phyloP scores from a whole-genome alignment of 2,329 filamentous ascomycete species.

The Apiospora pterosperma region DNA sequence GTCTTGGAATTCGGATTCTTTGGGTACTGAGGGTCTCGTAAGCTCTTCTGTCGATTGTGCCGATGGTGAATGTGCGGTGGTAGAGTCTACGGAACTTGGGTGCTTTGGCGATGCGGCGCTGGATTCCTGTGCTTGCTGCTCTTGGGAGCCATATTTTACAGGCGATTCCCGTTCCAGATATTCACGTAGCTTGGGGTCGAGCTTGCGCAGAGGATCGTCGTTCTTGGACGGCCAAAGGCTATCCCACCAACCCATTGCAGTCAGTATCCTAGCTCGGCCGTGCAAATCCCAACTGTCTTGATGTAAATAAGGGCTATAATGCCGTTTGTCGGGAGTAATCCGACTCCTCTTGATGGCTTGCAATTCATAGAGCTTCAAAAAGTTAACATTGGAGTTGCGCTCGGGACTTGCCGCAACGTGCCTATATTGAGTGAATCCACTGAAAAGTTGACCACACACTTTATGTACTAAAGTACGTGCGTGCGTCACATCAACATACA shows the following conservation, averaged over 20 bases:
- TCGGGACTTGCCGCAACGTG: not conserved
- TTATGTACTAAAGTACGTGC: not conserved
- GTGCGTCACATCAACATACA: not conserved
- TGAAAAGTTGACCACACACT: not conserved
- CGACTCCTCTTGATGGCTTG: not conserved
- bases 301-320: not conserved
- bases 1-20: slow-evolving; percentile 53
- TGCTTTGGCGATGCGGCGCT: slow-evolving; percentile 8
- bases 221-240: slow-evolving; percentile 48
- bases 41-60: slow-evolving; percentile 7
- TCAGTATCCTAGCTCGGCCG: not conserved
- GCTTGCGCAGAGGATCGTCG: slow-evolving; percentile 66
- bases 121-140: slow-evolving; percentile 12
- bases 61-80: slow-evolving; percentile 2
- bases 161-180: slow-evolving; percentile 83
- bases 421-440: not conserved
- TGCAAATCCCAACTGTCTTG: not conserved
- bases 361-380: not conserved
- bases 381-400: not conserved
- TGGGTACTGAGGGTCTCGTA: slow-evolving; percentile 35
- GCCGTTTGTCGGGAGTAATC: not conserved
- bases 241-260: slow-evolving; percentile 55
- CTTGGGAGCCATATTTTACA: slow-evolving; percentile 54
- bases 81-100: slow-evolving; percentile 5
- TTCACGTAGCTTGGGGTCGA: slow-evolving; percentile 80